Percentiles rank a stretch among this genome's conserved stretches.
Conservation (phyloP, 1,139 yeast genomes). For the Scheffersomyces stambukii region DNA sequence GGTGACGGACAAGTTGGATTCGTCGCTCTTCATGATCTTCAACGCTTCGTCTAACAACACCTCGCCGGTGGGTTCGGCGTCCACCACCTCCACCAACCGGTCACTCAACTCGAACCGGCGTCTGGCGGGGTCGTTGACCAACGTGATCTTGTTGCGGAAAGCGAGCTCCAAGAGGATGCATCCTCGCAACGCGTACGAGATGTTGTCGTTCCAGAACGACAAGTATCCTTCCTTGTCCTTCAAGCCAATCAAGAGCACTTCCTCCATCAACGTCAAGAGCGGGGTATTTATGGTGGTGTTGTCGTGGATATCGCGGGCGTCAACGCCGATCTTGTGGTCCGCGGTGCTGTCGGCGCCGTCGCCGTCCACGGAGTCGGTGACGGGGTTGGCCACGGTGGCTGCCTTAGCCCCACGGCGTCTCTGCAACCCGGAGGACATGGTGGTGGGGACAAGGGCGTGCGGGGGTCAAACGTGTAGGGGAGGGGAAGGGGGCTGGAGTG, state of each 20-base stretch:
- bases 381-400: constrained; percentile 11
- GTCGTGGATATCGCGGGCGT: constrained; percentile 63
- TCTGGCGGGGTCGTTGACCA: constrained; percentile 92
- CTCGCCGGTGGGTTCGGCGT: constrained; percentile 88
- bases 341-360: constrained; percentile 12
- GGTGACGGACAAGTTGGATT: constrained; percentile 72
- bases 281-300: constrained; percentile 53
- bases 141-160: constrained; percentile 79
- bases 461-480: no score
- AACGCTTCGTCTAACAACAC: constrained; percentile 90
- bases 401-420: constrained; percentile 44
- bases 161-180: constrained; percentile 91
- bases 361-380: constrained; percentile 8
- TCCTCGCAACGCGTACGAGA: constrained; percentile 93
- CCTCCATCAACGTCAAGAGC: constrained; percentile 89
- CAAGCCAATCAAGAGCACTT: constrained; percentile 84
- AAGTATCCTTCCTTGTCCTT: constrained; percentile 95
- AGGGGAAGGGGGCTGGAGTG: no score
- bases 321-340: constrained; percentile 73
- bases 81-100: constrained; percentile 81
- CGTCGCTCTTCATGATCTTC: constrained; percentile 83
- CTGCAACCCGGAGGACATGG: constrained; percentile 40
- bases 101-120: constrained; percentile 85
- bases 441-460: no score
- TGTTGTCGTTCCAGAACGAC: constrained; percentile 97